phyloP scores from a whole-genome alignment of 352 stramenopile species.

The Pythium utonaiense region DNA sequence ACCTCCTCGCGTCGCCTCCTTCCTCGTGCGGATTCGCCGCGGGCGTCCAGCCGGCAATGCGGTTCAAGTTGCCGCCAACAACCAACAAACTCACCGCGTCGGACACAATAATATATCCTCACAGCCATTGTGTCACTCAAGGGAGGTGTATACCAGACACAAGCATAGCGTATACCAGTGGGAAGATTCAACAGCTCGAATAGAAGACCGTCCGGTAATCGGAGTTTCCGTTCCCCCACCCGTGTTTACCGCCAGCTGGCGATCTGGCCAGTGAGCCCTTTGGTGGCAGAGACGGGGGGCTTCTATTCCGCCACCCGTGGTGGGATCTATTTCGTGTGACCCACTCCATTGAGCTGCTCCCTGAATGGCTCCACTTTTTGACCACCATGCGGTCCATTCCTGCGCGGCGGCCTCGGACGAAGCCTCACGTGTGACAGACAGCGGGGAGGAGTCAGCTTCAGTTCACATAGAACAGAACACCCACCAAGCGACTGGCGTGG shows the following conservation, averaged over 20 bases:
- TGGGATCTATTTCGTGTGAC: constrained; percentile 18
- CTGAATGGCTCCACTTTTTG: constrained; percentile 19
- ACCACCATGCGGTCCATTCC: constrained; percentile 2
- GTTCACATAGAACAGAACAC: no score
- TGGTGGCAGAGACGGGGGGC: constrained; percentile 11
- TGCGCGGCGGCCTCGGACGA: neutral
- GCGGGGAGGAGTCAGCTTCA: no score
- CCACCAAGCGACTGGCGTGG: neutral
- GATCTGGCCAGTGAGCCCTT: neutral
- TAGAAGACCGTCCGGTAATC: neutral
- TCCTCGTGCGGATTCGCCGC: neutral
- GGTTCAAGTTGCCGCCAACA: constrained; percentile 26
- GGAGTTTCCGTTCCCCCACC: neutral
- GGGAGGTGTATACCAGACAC: constrained; percentile 5
- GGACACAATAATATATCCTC: constrained; percentile 15
- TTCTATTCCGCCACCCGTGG: constrained; percentile 18
- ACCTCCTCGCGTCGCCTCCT: no score
- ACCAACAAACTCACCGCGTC: constrained; percentile 1
- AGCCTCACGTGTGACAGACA: constrained; percentile 21
- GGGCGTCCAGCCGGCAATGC: neutral
- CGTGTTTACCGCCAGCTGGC: neutral
- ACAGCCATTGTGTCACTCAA: no score
- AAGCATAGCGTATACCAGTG: no score
- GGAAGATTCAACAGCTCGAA: neutral
- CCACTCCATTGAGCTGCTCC: constrained; percentile 12